Percentiles rank a stretch among this genome's conserved stretches.
These are phyloP conservation scores for Drechmeria coniospora DNA, from an alignment of 2,329 filamentous ascomycete genomes.

Conservation along the genomic window DNA sequence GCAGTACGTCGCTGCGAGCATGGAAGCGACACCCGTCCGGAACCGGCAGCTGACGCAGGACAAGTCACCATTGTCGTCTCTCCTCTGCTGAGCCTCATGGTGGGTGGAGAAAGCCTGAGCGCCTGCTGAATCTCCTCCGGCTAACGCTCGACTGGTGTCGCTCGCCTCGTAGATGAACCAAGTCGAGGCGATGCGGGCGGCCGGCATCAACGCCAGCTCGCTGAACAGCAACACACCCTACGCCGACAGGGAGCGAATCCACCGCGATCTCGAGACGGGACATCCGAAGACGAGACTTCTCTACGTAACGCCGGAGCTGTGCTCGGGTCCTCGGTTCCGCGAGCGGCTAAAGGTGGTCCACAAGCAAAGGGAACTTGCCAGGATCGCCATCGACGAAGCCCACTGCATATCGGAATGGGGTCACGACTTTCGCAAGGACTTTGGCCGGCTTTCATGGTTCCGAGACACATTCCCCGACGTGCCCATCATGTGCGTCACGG, in stretches of 20 bases:
- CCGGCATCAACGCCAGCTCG: constrained; percentile 66
- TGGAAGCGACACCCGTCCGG: neutral
- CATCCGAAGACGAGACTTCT: constrained; percentile 72
- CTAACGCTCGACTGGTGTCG: neutral
- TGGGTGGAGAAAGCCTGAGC: constrained; percentile 18
- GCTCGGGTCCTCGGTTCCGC: constrained; percentile 63
- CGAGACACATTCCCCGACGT: constrained; percentile 66
- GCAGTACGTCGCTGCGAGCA: constrained; percentile 43
- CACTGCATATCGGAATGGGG: constrained; percentile 98
- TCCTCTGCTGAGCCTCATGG: constrained; percentile 79
- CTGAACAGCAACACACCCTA: constrained; percentile 70
- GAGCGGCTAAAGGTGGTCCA: constrained; percentile 58
- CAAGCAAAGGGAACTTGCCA: constrained; percentile 67
- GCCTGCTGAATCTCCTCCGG: constrained; percentile 2
- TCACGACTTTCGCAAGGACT: constrained; percentile 89
- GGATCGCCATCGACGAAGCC: constrained; percentile 83
- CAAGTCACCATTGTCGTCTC: constrained; percentile 81
- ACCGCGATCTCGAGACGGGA: constrained; percentile 71
- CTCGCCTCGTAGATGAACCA: constrained; percentile 60
- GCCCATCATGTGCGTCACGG: constrained; percentile 83
- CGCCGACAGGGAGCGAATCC: constrained; percentile 49
- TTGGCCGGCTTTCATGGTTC: constrained; percentile 78
- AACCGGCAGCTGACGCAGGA: neutral
- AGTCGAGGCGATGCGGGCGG: constrained; percentile 60
- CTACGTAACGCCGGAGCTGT: constrained; percentile 88